Evolutionary conservation across 345 rosid species (phyloP).

Genomic region (Pistacia vera): DNA sequence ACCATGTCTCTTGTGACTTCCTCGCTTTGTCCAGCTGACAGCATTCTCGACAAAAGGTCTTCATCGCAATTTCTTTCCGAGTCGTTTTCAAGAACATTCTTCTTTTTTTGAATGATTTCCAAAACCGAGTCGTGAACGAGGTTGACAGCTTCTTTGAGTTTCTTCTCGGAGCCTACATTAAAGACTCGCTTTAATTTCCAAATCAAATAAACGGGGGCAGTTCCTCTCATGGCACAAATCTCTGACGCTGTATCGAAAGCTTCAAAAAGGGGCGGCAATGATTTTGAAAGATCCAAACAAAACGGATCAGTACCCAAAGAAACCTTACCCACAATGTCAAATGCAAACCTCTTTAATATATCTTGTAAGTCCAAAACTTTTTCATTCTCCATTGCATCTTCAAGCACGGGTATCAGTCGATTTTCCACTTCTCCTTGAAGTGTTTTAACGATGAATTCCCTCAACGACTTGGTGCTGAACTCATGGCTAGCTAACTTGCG

Average conservation of each 20-base stretch:
- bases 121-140: constrained; percentile 36
- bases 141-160: constrained; percentile 43
- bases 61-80: constrained; percentile 9
- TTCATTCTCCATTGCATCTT: constrained; percentile 26
- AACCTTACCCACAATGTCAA: constrained; percentile 52
- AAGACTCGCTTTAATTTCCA: constrained; percentile 69
- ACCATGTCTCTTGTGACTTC: constrained; percentile 60
- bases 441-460: constrained; percentile 54
- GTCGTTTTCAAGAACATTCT: constrained; percentile 22
- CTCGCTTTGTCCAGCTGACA: constrained; percentile 44
- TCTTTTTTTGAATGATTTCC: constrained; percentile 46
- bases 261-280: constrained; percentile 38
- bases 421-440: constrained; percentile 54
- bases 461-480: constrained; percentile 58
- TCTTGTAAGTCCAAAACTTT: constrained; percentile 58
- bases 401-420: constrained; percentile 56
- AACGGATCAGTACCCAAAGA: constrained; percentile 58
- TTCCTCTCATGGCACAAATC: constrained; percentile 59
- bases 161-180: constrained; percentile 61
- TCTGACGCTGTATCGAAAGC: constrained; percentile 62
- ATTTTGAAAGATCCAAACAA: constrained; percentile 49
- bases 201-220: constrained; percentile 44
- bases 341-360: constrained; percentile 54
- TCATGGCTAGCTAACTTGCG: constrained; percentile 81
- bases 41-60: constrained; percentile 57